These are phyloP conservation scores for Gremmenia infestans DNA, from an alignment of 2,329 filamentous ascomycete genomes.

Conservation along the genomic window DNA sequence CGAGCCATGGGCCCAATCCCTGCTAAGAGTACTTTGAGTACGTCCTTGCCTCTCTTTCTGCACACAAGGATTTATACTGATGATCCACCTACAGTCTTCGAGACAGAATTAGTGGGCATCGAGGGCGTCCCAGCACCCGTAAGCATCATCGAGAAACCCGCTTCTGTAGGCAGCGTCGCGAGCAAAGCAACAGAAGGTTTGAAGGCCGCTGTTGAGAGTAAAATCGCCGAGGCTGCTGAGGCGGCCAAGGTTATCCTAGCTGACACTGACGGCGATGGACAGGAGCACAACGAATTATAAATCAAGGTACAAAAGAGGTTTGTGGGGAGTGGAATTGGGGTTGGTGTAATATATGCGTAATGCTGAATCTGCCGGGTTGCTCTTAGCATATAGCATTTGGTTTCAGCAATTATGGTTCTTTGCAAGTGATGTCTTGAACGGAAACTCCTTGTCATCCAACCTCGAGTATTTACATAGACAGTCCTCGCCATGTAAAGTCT, in stretches of 20 bases:
- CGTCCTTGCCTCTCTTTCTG: constrained; percentile 25
- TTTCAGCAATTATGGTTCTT: neutral
- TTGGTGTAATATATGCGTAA: neutral
- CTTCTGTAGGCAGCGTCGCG: constrained; percentile 24
- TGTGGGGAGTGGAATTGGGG: constrained; percentile 8
- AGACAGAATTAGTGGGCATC: constrained; percentile 85
- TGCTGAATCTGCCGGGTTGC: neutral
- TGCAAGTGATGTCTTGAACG: neutral
- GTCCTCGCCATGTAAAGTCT: too few relatives aligned
- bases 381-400: neutral
- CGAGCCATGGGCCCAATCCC: constrained; percentile 77
- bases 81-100: constrained; percentile 60
- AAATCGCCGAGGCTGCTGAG: constrained; percentile 47
- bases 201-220: constrained; percentile 39
- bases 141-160: constrained; percentile 17
- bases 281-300: constrained; percentile 58
- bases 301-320: neutral
- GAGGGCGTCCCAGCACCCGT: constrained; percentile 54
- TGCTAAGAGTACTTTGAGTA: constrained; percentile 70
- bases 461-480: neutral
- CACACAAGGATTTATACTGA: constrained; percentile 10
- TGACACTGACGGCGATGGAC: constrained; percentile 49
- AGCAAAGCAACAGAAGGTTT: constrained; percentile 26
- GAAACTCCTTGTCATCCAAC: neutral
- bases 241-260: constrained; percentile 47